Conservation (phyloP, 805 yeast genomes). For the Saccharomycopsis malanga region DNA sequence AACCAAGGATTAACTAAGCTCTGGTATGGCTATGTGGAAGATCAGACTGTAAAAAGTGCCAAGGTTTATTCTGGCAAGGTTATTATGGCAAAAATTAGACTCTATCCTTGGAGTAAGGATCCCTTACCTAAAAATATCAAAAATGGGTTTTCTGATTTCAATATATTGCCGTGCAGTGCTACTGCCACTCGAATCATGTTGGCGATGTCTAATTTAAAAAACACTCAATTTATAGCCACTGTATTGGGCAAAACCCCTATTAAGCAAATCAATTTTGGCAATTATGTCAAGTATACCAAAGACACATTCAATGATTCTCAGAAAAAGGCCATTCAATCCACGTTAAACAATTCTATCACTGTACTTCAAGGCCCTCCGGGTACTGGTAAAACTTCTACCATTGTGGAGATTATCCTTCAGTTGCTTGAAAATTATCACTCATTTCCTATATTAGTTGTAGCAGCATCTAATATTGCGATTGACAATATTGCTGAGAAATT, state of each 20-base stretch:
- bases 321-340: constrained; percentile 47
- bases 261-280: constrained; percentile 49
- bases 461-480: constrained; percentile 70
- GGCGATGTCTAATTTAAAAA: constrained; percentile 56
- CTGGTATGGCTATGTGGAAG: constrained; percentile 56
- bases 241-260: constrained; percentile 49
- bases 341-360: constrained; percentile 42
- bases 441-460: constrained; percentile 63
- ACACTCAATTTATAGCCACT: constrained; percentile 44
- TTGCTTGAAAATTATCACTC: constrained; percentile 47
- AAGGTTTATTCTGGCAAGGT: constrained; percentile 26
- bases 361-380: constrained; percentile 78
- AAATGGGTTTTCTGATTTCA: constrained; percentile 32
- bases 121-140: constrained; percentile 35
- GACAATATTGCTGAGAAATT: constrained; percentile 71
- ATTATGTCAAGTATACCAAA: constrained; percentile 42
- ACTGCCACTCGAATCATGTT: constrained; percentile 56
- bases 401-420: constrained; percentile 55
- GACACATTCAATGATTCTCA: constrained; percentile 53
- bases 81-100: constrained; percentile 41
- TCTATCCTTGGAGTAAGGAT: constrained; percentile 52
- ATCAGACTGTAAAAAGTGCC: constrained; percentile 32
- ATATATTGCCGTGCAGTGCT: constrained; percentile 53
- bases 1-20: constrained; percentile 42
- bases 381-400: constrained; percentile 62